Percentiles rank a stretch among this genome's conserved stretches.
Evolutionary conservation across 495 filamentous ascomycete species (phyloP).

Genomic region (Penicillium lividum): DNA sequence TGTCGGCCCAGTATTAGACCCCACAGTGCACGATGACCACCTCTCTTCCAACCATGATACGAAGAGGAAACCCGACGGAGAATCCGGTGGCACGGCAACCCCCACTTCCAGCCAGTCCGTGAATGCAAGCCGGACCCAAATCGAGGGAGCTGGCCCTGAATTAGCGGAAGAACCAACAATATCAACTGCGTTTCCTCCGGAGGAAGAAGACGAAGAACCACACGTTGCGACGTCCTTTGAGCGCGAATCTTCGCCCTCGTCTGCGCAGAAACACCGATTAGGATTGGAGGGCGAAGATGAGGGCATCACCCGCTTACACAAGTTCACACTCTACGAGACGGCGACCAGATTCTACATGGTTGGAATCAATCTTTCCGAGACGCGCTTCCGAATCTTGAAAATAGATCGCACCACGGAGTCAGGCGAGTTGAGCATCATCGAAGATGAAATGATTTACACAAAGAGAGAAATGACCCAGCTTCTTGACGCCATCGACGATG

Average conservation of each 20-base stretch:
- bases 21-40: slow-evolving; percentile 21
- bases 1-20: slow-evolving; percentile 23
- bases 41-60: slow-evolving; percentile 12
- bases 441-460: slow-evolving; percentile 93
- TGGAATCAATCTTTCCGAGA: slow-evolving; percentile 85
- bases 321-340: slow-evolving; percentile 94
- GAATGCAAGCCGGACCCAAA: slow-evolving; percentile 9
- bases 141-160: slow-evolving; percentile 15
- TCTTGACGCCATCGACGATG: slow-evolving; percentile 91
- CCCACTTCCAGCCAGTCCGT: slow-evolving; percentile 21
- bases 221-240: slow-evolving; percentile 46
- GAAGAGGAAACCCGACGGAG: slow-evolving; percentile 17
- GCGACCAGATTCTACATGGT: slow-evolving; percentile 90
- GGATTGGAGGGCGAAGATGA: slow-evolving; percentile 64
- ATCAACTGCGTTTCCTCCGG: slow-evolving; percentile 24
- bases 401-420: slow-evolving; percentile 87
- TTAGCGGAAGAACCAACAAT: slow-evolving; percentile 20
- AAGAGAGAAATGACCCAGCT: slow-evolving; percentile 92
- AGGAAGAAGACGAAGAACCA: slow-evolving; percentile 46
- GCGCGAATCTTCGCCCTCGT: slow-evolving; percentile 39
- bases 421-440: slow-evolving; percentile 77
- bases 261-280: slow-evolving; percentile 46
- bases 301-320: slow-evolving; percentile 84
- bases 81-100: slow-evolving; percentile 14
- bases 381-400: slow-evolving; percentile 85